Percentiles rank a stretch among this genome's conserved stretches.
Conservation (phyloP, 768 basidiomycete genomes). For the Boletus edulis region DNA sequence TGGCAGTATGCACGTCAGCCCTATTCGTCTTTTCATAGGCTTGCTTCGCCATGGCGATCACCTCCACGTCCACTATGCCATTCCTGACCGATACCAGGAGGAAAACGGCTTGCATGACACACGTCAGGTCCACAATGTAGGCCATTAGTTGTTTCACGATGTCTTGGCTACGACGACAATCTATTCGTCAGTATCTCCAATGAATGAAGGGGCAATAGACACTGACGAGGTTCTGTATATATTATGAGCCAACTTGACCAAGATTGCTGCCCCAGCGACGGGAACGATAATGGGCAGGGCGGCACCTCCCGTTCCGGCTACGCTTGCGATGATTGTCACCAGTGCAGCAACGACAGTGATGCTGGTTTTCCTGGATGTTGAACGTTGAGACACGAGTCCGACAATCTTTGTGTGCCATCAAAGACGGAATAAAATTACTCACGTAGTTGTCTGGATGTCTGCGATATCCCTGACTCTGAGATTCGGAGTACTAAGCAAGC, state of each 20-base stretch:
- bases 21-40: not conserved
- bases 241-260: not conserved
- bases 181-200: no score
- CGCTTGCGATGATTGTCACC: not conserved
- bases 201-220: no score
- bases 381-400: no score
- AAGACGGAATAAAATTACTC: no score
- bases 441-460: not conserved
- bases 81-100: not conserved
- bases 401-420: no score
- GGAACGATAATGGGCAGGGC: slow-evolving; percentile 5
- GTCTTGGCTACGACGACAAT: not conserved
- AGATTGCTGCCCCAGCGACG: not conserved
- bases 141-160: no score
- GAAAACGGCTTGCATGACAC: not conserved
- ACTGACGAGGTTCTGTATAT: slow-evolving; percentile 2
- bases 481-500: not conserved
- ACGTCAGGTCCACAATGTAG: no score
- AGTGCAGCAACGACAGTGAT: not conserved
- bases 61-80: not conserved
- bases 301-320: not conserved
- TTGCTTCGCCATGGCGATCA: not conserved
- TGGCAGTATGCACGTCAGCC: not conserved
- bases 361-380: not conserved
- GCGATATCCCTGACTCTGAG: not conserved